These are phyloP conservation scores for Sporisorium graminicola DNA, from an alignment of 1,284 basidiomycete genomes.

Conservation along the genomic window DNA sequence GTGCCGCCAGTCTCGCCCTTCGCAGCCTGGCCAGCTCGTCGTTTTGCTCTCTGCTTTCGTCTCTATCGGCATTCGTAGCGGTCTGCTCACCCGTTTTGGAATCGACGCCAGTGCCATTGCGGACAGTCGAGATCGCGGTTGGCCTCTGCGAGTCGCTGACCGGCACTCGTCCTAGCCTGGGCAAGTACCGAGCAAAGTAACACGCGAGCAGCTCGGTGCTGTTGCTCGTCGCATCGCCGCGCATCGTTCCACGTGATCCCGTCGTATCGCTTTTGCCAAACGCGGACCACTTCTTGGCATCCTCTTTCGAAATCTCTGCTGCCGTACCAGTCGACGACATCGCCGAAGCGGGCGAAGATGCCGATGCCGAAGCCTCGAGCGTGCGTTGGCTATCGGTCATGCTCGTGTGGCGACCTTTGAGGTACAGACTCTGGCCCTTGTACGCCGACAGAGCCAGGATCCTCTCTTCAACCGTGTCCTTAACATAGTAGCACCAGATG, in stretches of 20 bases:
- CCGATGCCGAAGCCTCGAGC: neutral
- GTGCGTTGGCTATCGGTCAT: constrained; percentile 2
- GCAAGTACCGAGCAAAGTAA: constrained; percentile 49
- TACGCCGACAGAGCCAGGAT: constrained; percentile 54
- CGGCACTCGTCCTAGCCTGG: constrained; percentile 9
- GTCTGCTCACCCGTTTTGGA: neutral
- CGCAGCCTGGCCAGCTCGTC: constrained; percentile 31
- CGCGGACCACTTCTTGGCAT: constrained; percentile 33
- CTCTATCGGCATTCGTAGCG: no score
- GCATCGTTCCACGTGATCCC: constrained; percentile 23
- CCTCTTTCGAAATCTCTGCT: constrained; percentile 28
- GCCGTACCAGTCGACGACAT: constrained; percentile 12
- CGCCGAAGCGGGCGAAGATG: constrained; percentile 8
- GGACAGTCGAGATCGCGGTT: neutral
- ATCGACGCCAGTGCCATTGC: neutral
- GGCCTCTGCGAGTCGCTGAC: neutral
- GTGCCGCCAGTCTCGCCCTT: constrained; percentile 31
- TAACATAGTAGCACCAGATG: constrained; percentile 62
- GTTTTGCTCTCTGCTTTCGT: neutral
- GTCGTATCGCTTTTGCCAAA: constrained; percentile 26
- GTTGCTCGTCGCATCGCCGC: constrained; percentile 53
- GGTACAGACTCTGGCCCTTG: constrained; percentile 56
- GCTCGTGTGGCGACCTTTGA: constrained; percentile 40
- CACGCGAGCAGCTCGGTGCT: constrained; percentile 55
- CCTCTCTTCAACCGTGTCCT: constrained; percentile 63